Evolutionary conservation across 2,329 filamentous ascomycete species (phyloP).

Genomic region (Rhynchosporium graminicola): DNA sequence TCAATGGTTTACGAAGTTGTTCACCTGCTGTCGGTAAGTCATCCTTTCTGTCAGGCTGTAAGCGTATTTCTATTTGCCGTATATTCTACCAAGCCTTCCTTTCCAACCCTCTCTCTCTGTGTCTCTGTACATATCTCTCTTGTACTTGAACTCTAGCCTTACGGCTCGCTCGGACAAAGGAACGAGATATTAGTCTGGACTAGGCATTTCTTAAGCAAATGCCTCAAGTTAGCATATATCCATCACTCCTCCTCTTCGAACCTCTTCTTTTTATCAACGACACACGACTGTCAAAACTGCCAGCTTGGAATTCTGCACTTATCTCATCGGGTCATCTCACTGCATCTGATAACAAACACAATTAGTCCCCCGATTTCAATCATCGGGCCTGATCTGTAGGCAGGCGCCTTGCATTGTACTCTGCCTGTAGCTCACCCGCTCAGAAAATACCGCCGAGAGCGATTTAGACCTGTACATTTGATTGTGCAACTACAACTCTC

Average conservation of each 20-base stretch:
- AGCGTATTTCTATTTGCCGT: neutral
- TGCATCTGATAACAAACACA: neutral
- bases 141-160: conserved; percentile 6
- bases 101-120: neutral
- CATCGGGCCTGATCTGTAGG: conserved; percentile 2
- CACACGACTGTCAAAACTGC: neutral
- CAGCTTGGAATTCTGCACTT: neutral
- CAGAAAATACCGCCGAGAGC: conserved; percentile 1
- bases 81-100: conserved; percentile 1
- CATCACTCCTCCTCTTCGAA: neutral
- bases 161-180: neutral
- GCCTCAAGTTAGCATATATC: neutral
- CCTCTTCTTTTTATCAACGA: neutral
- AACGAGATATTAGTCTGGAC: conserved; percentile 4
- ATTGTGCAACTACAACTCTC: too few relatives aligned
- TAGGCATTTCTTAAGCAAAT: neutral
- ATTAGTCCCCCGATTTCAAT: neutral
- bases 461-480: too few relatives aligned
- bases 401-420: neutral
- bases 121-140: neutral
- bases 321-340: neutral
- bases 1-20: neutral
- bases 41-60: neutral
- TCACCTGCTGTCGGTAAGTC: neutral
- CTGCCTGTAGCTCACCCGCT: neutral